Evolutionary conservation across 345 rosid genomes (phyloP), one percentile per base, ranked within the genome.

Genomic region (Adansonia digitata): DNA sequence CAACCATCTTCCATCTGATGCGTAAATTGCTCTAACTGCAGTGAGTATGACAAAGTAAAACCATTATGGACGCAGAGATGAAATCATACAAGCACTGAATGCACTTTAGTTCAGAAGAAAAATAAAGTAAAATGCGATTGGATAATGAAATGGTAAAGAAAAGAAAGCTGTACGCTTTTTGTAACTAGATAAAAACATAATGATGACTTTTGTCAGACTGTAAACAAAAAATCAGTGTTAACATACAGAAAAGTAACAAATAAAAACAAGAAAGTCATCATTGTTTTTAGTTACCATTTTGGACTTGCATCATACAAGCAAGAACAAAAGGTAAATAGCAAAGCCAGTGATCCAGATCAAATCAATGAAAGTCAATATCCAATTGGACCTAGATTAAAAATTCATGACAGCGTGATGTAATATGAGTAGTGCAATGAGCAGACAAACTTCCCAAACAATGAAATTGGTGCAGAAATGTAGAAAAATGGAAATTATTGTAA

Each of bases 1-100:
- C 99, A 96, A 12, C 98, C 99, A 85, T 96, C 99, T 61, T 85
- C 66, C 98, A 96, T 96, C 78, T 83, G 78, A 82, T 96, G 97
- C 63, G 80, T 85, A 82, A 93, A 93, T 80, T 81, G 57, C 62
- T 75, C 75, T 45, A 87, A 78, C 99, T 96, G 90, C 85, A 85
- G n/a, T 9, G 77, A 53, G 51, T 48, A 71, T 26, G 76, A 35
- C 39, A 74, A 45, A 48, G 31, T 34, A 66, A 46, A 57, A 75
- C 51, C 34, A 62, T 45, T 9, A 56, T 51, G 22, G 18, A 62
- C 60, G 42, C 37, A 57, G 34, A 56, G 11, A 42, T 26, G 22
- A 11, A 37, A 35, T 13, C 1, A 37, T 4, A 37, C 72, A 45
- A 67, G 55, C 72, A 67, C 13, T 15, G 20, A 14, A 67, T 45